Conservation (phyloP, 352 stramenopile genomes). For the Blastocystis sp. region DNA sequence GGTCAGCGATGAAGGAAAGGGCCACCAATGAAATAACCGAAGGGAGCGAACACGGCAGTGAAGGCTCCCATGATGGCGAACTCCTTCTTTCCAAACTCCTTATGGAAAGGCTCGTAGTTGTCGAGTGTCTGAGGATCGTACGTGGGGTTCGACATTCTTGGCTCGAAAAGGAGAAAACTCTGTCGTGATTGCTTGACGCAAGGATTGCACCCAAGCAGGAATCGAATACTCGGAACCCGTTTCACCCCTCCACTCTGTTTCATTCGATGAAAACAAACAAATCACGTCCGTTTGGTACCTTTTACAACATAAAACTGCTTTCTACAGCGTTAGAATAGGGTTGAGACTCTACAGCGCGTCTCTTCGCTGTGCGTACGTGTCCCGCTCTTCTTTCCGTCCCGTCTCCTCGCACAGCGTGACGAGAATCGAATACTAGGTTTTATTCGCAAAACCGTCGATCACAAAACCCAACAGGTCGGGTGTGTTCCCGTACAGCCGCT, state of each 20-base stretch:
- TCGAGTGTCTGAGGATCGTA: slow-evolving; percentile 59
- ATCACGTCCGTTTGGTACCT: too few species aligned
- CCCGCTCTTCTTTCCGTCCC: too few species aligned
- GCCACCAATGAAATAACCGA: slow-evolving; percentile 61
- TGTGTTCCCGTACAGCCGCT: background rate
- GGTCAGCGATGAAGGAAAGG: background rate
- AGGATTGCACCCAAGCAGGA: background rate
- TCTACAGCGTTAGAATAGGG: too few species aligned
- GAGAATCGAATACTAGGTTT: background rate
- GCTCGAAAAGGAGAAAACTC: slow-evolving; percentile 8
- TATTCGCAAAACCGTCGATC: background rate
- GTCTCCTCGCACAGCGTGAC: background rate
- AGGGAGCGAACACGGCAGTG: slow-evolving; percentile 32
- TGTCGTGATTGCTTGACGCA: background rate
- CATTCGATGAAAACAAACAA: background rate
- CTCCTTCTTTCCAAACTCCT: slow-evolving; percentile 29
- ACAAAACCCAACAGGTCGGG: background rate
- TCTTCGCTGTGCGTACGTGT: too few species aligned
- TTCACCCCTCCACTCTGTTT: too few species aligned
- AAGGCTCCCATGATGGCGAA: slow-evolving; percentile 12
- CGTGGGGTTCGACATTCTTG: slow-evolving; percentile 34
- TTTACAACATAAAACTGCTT: background rate
- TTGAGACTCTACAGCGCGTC: too few species aligned
- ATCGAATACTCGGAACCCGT: background rate
- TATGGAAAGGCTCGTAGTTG: slow-evolving; percentile 65